Evolutionary conservation across 176 grass and related monocot species (phyloP), one percentile per base, ranked within the genome.

Genomic region (Aegilops bicornis): DNA sequence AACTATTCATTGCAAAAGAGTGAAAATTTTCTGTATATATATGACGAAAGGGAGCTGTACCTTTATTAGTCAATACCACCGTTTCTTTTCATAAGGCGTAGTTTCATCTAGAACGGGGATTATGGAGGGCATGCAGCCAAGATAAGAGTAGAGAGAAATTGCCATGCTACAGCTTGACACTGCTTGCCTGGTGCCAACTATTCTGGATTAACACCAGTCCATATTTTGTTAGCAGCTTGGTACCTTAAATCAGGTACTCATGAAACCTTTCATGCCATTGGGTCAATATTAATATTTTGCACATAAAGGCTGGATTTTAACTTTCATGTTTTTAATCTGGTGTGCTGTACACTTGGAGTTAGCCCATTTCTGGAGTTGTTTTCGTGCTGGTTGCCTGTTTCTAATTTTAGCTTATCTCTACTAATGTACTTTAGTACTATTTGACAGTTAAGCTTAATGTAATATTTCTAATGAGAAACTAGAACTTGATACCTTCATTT

Each of bases 401-500:
- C 78, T 39, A 66, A 43, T 19, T 65, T 66, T 64, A 64, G 60
- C 63, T 68, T 66, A 64, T 81, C 16, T 22, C 29, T 29, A 67
- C 1, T 69, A 23, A 20, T 23, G 1, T 67, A 67, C 4, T 52
- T 17, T 65, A 22, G 30, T 68, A 81, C 39, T 54, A 27, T 82
- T 27, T 27, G 12, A 56, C 45, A 82, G n/a, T 39, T 52, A 68
- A 52, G 3, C 40, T 62, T 32, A 32, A 31, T 67, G 62, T 69
- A 69, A 82, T 54, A 30, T 20, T 23, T 36, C 19, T 63, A 6
- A 30, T 52, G 29, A 25, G 23, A 70, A 81, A 36, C 15, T 82
- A 37, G 22, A 90, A 40, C 19, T 30, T n/a, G 52, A 50, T 82
- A 68, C 65, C 17, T 78, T 74, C 61, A 37, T 33, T 67, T 86